A percentile compares a stretch with the other conserved stretches of the same genome.
Conservation (phyloP, 202 grass and related monocot genomes). For the Panicum hallii region DNA sequence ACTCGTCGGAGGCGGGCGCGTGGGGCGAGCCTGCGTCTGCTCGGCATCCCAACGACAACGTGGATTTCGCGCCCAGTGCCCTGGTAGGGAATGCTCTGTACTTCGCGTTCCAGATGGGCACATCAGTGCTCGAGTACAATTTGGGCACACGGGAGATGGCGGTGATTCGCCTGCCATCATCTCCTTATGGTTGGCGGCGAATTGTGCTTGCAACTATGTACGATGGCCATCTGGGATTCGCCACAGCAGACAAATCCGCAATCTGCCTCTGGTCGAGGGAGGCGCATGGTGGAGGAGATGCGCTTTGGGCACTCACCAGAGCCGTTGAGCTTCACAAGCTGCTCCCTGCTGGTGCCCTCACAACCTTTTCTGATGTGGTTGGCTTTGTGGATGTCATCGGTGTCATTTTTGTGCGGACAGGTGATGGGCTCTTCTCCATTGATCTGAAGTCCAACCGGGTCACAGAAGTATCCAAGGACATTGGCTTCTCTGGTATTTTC, state of each 20-base stretch:
- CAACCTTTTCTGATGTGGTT: neutral
- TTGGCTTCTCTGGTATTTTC: neutral
- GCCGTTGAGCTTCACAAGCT: neutral
- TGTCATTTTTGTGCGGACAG: neutral
- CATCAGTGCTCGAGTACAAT: neutral
- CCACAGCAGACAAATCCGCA: neutral
- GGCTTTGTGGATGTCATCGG: neutral
- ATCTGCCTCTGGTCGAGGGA: slow-evolving; percentile 13
- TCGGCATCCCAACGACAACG: neutral
- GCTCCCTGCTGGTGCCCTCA: neutral
- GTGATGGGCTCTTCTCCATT: slow-evolving; percentile 7
- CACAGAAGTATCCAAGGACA: neutral
- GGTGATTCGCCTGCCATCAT: neutral
- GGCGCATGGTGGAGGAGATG: neutral
- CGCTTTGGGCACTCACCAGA: neutral
- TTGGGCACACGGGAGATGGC: neutral
- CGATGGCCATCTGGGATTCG: neutral
- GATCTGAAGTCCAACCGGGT: neutral
- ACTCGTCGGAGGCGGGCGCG: neutral
- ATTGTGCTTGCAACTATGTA: neutral
- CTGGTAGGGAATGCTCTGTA: neutral
- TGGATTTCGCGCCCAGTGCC: neutral
- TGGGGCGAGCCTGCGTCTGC: neutral
- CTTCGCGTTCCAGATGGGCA: neutral
- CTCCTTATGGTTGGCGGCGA: too few species aligned